Evolutionary conservation across 768 basidiomycete genomes (phyloP), one percentile per base, ranked within the genome.

Genomic region (Leccinum barrowsii): DNA sequence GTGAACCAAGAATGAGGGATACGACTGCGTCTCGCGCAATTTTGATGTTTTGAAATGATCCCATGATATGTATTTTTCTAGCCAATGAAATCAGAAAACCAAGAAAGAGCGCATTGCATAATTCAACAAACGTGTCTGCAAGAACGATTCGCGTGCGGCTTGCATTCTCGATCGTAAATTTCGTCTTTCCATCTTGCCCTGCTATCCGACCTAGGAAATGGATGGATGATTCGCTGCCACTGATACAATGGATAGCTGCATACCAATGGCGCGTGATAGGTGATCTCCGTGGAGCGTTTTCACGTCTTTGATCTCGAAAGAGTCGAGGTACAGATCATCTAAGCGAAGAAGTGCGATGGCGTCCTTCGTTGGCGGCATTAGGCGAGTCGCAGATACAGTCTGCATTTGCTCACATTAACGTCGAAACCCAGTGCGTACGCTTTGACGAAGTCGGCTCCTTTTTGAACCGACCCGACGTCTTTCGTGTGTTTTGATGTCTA

Each of bases 231-330:
- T 13, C n/a, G 58, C 10, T 44, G 7, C 4, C 10, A 2, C 26
- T 50, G 22, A 35, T 5, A 48, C 2, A 32, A 28, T 32, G 21
- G 8, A 53, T n/a, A 21, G n/a, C 22, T 15, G 66, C 77, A 44
- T 60, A 85, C 94, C 97, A 60, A 99, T 98, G 10, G 97, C 97
- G 63, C 97, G 90, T n/a, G 94, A 93, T 8, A 99, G 79, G 73
- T 99, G 97, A 68, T 99, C 97, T 2, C 97, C 97, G 59, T 97
- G 94, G 7, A 99, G 81, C 0, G 93, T 96, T 77, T 99, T 99
- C 54, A 98, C 94, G 65, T 99, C 97, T 73, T 98, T 98, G 74
- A 99, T 96, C 74, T 99, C 97, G 68, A 97, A 97, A 3, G 95
- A 94, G 68, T 98, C 97, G 49, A 99, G 89, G 72, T 98, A 99